Percentiles rank a stretch among this genome's conserved stretches.
Evolutionary conservation across 768 basidiomycete species (phyloP).

Genomic region (Kockovaella imperatae): DNA sequence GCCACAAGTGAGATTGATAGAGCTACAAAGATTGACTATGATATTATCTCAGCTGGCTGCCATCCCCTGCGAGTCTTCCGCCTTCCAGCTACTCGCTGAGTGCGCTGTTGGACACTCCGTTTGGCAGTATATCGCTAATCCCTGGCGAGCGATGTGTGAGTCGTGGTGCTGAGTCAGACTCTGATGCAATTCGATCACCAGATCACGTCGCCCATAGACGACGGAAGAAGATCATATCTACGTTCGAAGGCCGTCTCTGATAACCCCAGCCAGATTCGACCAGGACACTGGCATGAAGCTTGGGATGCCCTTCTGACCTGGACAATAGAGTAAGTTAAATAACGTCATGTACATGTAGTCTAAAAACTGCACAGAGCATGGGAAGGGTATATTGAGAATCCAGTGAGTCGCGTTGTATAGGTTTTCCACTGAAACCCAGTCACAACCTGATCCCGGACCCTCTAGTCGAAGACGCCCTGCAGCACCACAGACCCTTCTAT

Average conservation of each 20-base stretch:
- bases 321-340: not conserved
- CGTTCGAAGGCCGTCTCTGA: not conserved
- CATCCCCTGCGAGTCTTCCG: slow-evolving; percentile 10
- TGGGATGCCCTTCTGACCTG: not conserved
- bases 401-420: not conserved
- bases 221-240: not conserved
- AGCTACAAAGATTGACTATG: not conserved
- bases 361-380: not conserved
- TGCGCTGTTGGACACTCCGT: slow-evolving; percentile 13
- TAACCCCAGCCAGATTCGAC: not conserved
- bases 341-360: not conserved
- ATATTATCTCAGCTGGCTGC: slow-evolving; percentile 19
- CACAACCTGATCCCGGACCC: not conserved
- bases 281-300: not conserved
- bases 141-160: slow-evolving; percentile 21
- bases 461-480: not conserved
- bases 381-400: not conserved
- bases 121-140: slow-evolving; percentile 12
- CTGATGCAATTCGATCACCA: not conserved
- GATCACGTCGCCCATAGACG: not conserved
- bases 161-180: not conserved
- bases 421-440: not conserved
- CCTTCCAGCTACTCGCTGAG: slow-evolving; percentile 24
- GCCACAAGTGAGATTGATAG: slow-evolving; percentile 21
- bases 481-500: not conserved